phyloP scores from a whole-genome alignment of 148 eudicot genomes.

The Chenopodium quinoa region DNA sequence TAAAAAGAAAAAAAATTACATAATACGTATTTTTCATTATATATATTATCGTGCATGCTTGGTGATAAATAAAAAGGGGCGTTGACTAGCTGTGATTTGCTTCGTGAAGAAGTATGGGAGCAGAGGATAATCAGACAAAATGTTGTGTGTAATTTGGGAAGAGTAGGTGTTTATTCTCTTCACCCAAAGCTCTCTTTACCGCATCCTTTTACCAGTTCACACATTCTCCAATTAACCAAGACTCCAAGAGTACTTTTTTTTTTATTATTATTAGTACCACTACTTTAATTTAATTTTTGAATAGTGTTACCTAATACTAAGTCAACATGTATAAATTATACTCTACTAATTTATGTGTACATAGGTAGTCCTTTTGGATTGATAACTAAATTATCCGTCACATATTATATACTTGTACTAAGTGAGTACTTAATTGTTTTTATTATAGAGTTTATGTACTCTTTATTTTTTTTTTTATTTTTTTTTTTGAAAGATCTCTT shows the following conservation, averaged over 20 bases:
- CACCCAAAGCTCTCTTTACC: slow-evolving; percentile 7
- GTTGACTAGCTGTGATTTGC: slow-evolving; percentile 16
- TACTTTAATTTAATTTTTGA: too few species aligned
- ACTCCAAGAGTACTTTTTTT: not conserved
- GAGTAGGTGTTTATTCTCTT: slow-evolving; percentile 14
- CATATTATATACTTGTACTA: too few species aligned
- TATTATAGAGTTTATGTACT: too few species aligned
- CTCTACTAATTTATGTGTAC: not conserved
- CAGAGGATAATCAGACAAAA: slow-evolving; percentile 12
- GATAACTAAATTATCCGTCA: not conserved
- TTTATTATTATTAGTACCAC: not conserved
- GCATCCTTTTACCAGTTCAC: not conserved
- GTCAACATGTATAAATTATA: slow-evolving; percentile 7
- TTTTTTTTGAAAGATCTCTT: too few species aligned
- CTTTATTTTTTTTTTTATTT: too few species aligned
- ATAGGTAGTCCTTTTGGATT: not conserved
- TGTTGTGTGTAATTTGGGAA: slow-evolving; percentile 2
- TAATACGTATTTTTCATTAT: too few species aligned
- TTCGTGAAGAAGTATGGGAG: slow-evolving; percentile 19
- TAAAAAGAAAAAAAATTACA: too few species aligned
- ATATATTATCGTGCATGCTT: too few species aligned
- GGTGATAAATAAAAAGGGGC: not conserved
- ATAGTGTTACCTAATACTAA: not conserved
- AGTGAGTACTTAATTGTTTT: too few species aligned
- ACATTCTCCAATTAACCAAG: not conserved